Evolutionary conservation across 2,329 filamentous ascomycete genomes (phyloP), one percentile per base, ranked within the genome.

Genomic region (Botrytis fragariae): DNA sequence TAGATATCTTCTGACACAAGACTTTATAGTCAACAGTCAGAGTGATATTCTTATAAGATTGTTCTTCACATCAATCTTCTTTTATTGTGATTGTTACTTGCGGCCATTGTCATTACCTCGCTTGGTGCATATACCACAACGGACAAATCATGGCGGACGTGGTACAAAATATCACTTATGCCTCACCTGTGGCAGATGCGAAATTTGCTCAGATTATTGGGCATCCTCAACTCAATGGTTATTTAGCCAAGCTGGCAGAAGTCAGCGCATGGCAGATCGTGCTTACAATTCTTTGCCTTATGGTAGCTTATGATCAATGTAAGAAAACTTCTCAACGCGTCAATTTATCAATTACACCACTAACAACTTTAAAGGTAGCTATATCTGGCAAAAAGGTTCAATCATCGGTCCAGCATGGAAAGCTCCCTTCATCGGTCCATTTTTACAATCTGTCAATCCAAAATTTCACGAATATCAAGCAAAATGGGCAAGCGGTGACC

Each of bases 221-320:
- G 22, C 75, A 77, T 67, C 54, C 77, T 16, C 78, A 80, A 32
- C 71, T 80, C 57, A 72, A 79, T 73, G 73, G 76, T 44, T 42
- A 80, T 32, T 37, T 80, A n/a, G 60, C 72, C 18, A 74, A 73
- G 42, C 59, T 80, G 29, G 67, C 72, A 14, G 64, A 77, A 37
- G 60, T 80, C 32, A 90, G 88, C 78, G 82, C 87, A 82, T 89
- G 89, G 86, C 91, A 91, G 75, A 86, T 94, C 77, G 78, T 92
- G 48, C 81, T 95, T 77, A 93, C 93, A 25, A 76, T 96, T 69
- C 81, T 98, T 73, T 85, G 92, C 48, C 79, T 92, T 14, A 89
- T 92, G 71, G 88, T 97, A 73, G 88, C 90, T 75, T 98, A 98
- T 83, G 95, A 98, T 83, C 95, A 98, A 85, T 86, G 95, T 97